Evolutionary conservation across 768 basidiomycete genomes (phyloP).

Genomic region (Floccularia luteovirens): DNA sequence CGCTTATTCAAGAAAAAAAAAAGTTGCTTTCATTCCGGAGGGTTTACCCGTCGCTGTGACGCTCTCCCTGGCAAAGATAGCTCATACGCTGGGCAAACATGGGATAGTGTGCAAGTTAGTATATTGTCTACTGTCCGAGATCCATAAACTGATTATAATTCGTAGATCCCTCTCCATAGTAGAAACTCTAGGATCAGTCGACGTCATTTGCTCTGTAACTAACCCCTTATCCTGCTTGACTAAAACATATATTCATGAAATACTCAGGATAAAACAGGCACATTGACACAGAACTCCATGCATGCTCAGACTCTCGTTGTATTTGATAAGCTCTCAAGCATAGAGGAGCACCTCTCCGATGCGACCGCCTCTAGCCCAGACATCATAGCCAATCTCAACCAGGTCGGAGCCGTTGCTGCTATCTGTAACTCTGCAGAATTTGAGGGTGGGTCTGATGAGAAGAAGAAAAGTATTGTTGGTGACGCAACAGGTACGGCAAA

Average conservation of each 20-base stretch:
- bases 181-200: slow-evolving; percentile 59
- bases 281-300: slow-evolving; percentile 55
- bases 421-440: slow-evolving; percentile 47
- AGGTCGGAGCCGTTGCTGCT: slow-evolving; percentile 32
- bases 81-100: slow-evolving; percentile 33
- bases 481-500: slow-evolving; percentile 42
- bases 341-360: slow-evolving; percentile 12
- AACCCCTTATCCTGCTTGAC: not conserved
- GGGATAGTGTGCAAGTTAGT: slow-evolving; percentile 35
- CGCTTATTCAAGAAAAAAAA: slow-evolving; percentile 5
- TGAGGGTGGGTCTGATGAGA: slow-evolving; percentile 19
- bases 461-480: slow-evolving; percentile 24
- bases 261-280: slow-evolving; percentile 49
- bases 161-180: slow-evolving; percentile 52
- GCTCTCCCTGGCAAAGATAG: slow-evolving; percentile 35
- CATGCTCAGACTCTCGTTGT: slow-evolving; percentile 40
- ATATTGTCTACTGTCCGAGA: not conserved
- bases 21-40: slow-evolving; percentile 39
- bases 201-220: slow-evolving; percentile 31
- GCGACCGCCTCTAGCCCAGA: slow-evolving; percentile 5
- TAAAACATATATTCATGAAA: not conserved
- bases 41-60: slow-evolving; percentile 49
- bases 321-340: slow-evolving; percentile 21
- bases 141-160: not conserved
- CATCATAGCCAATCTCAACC: slow-evolving; percentile 12